Evolutionary conservation across 2,329 filamentous ascomycete species (phyloP).

Genomic region (Parascedosporium putredinis): DNA sequence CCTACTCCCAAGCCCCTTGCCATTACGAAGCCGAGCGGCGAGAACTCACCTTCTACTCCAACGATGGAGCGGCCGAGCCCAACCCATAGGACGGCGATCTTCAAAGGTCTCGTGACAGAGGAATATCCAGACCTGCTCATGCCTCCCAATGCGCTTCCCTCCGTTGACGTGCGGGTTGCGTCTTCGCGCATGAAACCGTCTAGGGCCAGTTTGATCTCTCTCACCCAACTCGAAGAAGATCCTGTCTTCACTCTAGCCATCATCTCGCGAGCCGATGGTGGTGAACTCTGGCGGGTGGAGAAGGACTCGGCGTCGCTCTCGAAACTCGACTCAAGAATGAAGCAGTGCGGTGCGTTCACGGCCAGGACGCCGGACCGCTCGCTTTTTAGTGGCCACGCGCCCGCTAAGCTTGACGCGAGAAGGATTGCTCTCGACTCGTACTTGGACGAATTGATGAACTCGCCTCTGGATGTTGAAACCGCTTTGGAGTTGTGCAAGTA

Average conservation of each 20-base stretch:
- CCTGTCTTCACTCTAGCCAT: conserved; percentile 88
- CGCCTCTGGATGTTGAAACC: conserved; percentile 64
- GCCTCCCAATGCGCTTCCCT: conserved; percentile 78
- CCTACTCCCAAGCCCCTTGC: conserved; percentile 26
- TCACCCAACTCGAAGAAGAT: conserved; percentile 77
- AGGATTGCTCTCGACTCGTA: conserved; percentile 73
- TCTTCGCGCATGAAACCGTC: conserved; percentile 94
- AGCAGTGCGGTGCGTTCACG: conserved; percentile 59
- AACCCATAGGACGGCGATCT: conserved; percentile 45
- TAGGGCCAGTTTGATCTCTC: conserved; percentile 68
- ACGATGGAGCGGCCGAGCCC: conserved; percentile 25
- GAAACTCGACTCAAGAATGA: conserved; percentile 73
- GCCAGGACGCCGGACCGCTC: conserved; percentile 73
- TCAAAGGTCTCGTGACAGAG: conserved; percentile 68
- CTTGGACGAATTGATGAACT: conserved; percentile 75
- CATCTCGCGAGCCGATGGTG: conserved; percentile 62
- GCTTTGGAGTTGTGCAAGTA: conserved; percentile 81
- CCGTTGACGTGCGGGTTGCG: conserved; percentile 75
- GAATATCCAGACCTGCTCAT: conserved; percentile 80
- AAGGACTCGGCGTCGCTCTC: conserved; percentile 76
- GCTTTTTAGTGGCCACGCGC: conserved; percentile 85
- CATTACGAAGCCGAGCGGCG: conserved; percentile 24
- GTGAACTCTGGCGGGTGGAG: conserved; percentile 87
- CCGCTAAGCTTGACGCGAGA: conserved; percentile 83
- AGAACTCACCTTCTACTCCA: conserved; percentile 10